These are phyloP conservation scores for Fusarium piperis DNA, from an alignment of 2,329 filamentous ascomycete genomes.

Conservation along the genomic window DNA sequence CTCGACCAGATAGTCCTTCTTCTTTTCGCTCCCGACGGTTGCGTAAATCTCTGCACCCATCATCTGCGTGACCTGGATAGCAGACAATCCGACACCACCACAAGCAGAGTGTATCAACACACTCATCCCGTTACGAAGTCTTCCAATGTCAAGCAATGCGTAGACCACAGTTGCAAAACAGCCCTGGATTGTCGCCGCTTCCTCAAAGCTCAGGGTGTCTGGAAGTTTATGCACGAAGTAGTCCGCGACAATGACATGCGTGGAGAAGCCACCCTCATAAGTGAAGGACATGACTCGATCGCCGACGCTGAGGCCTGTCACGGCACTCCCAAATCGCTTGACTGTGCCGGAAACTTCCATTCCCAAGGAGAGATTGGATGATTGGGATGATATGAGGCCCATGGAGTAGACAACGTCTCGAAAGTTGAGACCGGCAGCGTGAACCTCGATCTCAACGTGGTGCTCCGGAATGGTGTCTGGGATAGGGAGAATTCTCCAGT, in stretches of 20 bases:
- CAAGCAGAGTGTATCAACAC: conserved; percentile 49
- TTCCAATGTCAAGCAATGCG: conserved; percentile 23
- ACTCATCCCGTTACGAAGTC: conserved; percentile 45
- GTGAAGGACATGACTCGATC: conserved; percentile 35
- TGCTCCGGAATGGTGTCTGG: not conserved
- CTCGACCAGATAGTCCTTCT: conserved; percentile 43
- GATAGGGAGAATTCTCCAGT: not conserved
- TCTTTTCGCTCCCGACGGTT: conserved; percentile 38
- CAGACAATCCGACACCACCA: conserved; percentile 46
- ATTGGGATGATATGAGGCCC: conserved; percentile 1
- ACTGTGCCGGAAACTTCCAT: conserved; percentile 2
- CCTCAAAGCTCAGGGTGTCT: conserved; percentile 45
- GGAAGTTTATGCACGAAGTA: conserved; percentile 46
- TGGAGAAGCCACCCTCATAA: conserved; percentile 4
- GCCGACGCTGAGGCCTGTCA: conserved; percentile 19
- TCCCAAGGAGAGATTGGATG: not conserved
- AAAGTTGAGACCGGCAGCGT: conserved; percentile 11
- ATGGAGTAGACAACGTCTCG: conserved; percentile 10
- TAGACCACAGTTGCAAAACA: conserved; percentile 46
- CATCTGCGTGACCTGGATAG: conserved; percentile 41
- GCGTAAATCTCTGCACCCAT: conserved; percentile 39
- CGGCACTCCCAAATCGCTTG: not conserved
- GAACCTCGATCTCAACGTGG: conserved; percentile 1
- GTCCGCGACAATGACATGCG: conserved; percentile 2
- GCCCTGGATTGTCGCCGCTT: conserved; percentile 47